Percentiles rank a stretch among this genome's conserved stretches.
phyloP scores from a whole-genome alignment of 108 stramenopile species.

The Discostella pseudostelligera region DNA sequence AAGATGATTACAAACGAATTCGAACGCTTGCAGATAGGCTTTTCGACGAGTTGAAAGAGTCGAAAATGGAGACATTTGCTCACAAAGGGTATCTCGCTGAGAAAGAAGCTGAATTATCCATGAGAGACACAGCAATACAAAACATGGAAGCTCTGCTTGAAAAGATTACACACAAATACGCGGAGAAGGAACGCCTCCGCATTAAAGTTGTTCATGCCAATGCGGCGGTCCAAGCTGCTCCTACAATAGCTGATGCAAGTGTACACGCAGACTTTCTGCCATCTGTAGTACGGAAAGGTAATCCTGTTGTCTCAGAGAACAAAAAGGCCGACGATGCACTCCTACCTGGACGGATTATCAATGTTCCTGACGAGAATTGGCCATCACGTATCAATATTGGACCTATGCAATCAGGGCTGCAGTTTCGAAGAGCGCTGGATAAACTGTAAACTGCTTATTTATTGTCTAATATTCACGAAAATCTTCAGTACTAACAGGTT shows the following conservation, averaged over 20 bases:
- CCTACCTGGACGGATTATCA: conserved; percentile 43
- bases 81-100: conserved; percentile 5
- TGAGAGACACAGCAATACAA: conserved; percentile 27
- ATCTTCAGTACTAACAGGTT: conserved; percentile 14
- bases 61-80: conserved; percentile 2
- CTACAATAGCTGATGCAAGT: conserved; percentile 12
- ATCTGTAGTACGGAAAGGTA: background rate
- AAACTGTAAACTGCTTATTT: conserved; percentile 6
- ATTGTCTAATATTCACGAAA: background rate
- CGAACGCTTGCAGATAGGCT: conserved; percentile 8
- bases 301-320: background rate
- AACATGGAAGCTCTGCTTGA: conserved; percentile 33
- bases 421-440: conserved; percentile 21
- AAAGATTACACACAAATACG: conserved; percentile 40
- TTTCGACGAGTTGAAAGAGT: conserved; percentile 4
- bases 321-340: conserved; percentile 16
- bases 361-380: conserved; percentile 27
- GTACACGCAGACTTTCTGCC: conserved; percentile 38
- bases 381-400: conserved; percentile 10
- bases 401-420: conserved; percentile 2
- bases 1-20: conserved; percentile 3
- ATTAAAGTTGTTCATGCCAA: conserved; percentile 34
- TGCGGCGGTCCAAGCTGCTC: conserved; percentile 28
- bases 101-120: conserved; percentile 16
- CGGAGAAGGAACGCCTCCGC: conserved; percentile 34